Evolutionary conservation across 805 yeast species (phyloP).

Genomic region (Priceomyces haplophilus): DNA sequence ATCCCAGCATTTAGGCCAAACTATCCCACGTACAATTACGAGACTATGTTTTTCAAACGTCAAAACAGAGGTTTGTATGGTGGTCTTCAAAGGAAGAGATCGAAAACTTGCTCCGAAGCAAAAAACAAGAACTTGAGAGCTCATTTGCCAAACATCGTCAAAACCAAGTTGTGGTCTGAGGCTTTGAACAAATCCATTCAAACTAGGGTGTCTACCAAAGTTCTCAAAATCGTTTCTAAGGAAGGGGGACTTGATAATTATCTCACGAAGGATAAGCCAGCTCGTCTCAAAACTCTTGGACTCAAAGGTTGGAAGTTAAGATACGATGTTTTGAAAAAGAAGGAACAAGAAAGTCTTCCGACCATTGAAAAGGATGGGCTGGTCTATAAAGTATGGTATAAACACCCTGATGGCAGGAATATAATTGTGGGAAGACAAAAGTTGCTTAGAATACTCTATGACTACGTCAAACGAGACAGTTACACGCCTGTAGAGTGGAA

Average conservation of each 20-base stretch:
- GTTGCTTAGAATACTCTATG: conserved; percentile 53
- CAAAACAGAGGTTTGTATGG: conserved; percentile 89
- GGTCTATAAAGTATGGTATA: conserved; percentile 43
- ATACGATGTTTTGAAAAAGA: conserved; percentile 59
- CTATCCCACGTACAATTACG: conserved; percentile 47
- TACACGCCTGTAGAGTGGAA: conserved; percentile 45
- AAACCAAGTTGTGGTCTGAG: conserved; percentile 81
- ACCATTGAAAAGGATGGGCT: conserved; percentile 30
- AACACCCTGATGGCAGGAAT: conserved; percentile 44
- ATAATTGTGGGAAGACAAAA: conserved; percentile 64
- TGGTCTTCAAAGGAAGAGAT: conserved; percentile 74
- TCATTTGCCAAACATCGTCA: conserved; percentile 80
- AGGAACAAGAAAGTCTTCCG: conserved; percentile 38
- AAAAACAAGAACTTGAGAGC: conserved; percentile 69
- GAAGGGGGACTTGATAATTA: conserved; percentile 96
- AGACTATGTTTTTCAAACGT: conserved; percentile 73
- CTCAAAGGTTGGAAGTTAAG: conserved; percentile 89
- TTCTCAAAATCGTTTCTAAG: conserved; percentile 78
- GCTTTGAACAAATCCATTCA: conserved; percentile 55
- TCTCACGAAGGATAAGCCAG: conserved; percentile 79
- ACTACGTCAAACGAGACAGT: conserved; percentile 43
- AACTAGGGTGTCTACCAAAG: conserved; percentile 71
- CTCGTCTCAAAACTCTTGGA: conserved; percentile 89
- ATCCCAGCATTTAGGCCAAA: conserved; percentile 21
- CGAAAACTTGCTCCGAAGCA: conserved; percentile 74